These are phyloP conservation scores for Penicillium sp. DNA, from an alignment of 2,329 filamentous ascomycete genomes.

Conservation along the genomic window DNA sequence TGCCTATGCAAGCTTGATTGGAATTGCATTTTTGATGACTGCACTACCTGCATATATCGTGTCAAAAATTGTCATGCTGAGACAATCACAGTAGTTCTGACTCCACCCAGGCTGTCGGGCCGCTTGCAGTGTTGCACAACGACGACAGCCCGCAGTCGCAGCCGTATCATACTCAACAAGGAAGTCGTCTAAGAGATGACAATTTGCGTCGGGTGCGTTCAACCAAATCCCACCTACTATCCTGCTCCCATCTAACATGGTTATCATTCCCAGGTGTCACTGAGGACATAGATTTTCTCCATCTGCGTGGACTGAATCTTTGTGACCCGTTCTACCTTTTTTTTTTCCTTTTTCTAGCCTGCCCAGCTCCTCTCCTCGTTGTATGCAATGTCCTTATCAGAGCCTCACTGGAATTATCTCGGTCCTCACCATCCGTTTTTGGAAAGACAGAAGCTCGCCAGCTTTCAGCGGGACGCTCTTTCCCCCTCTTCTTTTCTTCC, in stretches of 20 bases:
- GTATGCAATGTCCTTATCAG: constrained; percentile 41
- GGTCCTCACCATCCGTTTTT: constrained; percentile 32
- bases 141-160: constrained; percentile 3
- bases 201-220: too few relatives aligned
- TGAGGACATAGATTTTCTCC: constrained; percentile 3
- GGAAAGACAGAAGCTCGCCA: constrained; percentile 29
- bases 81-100: constrained; percentile 8
- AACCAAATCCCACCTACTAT: neutral
- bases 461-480: constrained; percentile 24
- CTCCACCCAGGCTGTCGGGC: constrained; percentile 12
- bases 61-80: constrained; percentile 6
- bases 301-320: neutral
- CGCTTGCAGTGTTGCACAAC: constrained; percentile 4
- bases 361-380: constrained; percentile 3
- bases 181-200: too few relatives aligned
- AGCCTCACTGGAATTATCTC: constrained; percentile 33
- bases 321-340: constrained; percentile 1
- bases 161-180: constrained; percentile 3
- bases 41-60: too few relatives aligned
- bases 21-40: too few relatives aligned
- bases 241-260: neutral
- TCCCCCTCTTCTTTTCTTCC: constrained; percentile 23
- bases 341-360: neutral
- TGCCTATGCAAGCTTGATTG: too few relatives aligned
- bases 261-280: too few relatives aligned